Percentiles rank a stretch among this genome's conserved stretches.
These are phyloP conservation scores for Pythium rishiriense DNA, from an alignment of 352 stramenopile genomes.

Conservation along the genomic window DNA sequence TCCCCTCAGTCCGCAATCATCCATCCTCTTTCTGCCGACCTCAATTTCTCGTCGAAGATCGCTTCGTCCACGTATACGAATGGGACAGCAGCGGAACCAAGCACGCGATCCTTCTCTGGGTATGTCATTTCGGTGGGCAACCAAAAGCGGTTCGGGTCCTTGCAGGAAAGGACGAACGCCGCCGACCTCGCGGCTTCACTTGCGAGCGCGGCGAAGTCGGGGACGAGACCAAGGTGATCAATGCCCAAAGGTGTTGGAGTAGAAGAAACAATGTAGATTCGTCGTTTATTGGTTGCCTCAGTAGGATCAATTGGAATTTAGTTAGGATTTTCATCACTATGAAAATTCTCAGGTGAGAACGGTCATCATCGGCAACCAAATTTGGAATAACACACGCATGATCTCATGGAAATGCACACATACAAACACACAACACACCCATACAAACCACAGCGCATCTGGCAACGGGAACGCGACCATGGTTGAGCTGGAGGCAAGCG, in stretches of 20 bases:
- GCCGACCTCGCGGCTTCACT: conserved; percentile 18
- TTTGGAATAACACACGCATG: not conserved
- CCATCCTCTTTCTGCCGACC: conserved; percentile 44
- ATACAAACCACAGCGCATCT: not conserved
- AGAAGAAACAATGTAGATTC: not conserved
- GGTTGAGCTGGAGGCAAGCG: not conserved
- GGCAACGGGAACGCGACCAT: not conserved
- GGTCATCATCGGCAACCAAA: conserved; percentile 61
- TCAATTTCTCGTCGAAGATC: conserved; percentile 2
- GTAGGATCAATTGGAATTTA: conserved; percentile 90
- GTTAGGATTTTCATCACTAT: conserved; percentile 68
- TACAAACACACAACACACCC: not conserved
- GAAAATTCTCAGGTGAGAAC: conserved; percentile 61
- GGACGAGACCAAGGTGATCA: conserved; percentile 11
- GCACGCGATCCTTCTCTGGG: conserved; percentile 36
- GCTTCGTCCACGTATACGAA: not conserved
- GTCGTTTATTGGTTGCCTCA: conserved; percentile 44
- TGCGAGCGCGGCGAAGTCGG: conserved; percentile 10
- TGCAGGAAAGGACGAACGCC: conserved; percentile 23
- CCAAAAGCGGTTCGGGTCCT: conserved; percentile 45
- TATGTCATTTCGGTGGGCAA: conserved; percentile 49
- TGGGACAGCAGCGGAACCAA: not conserved
- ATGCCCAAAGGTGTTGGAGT: not conserved
- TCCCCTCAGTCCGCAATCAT: conserved; percentile 28
- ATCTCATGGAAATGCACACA: conserved; percentile 24